These are phyloP conservation scores for Candida sanyaensis DNA, from an alignment of 1,139 yeast species.

Conservation along the genomic window DNA sequence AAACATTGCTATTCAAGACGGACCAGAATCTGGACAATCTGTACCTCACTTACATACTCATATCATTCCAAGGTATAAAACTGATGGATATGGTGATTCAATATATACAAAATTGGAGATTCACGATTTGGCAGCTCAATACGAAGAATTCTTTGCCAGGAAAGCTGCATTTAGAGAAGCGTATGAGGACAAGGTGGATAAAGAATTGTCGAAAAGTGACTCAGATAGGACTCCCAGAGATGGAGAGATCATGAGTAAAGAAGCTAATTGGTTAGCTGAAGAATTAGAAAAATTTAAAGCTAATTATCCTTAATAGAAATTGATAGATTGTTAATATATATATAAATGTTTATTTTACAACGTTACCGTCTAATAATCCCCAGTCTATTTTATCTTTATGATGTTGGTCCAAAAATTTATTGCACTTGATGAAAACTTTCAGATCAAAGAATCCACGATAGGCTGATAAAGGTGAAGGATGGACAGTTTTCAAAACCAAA, in stretches of 20 bases:
- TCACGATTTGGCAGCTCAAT: slow-evolving; percentile 31
- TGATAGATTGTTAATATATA: not conserved
- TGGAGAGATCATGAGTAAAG: slow-evolving; percentile 61
- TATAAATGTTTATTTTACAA: slow-evolving; percentile 16
- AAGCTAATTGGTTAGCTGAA: slow-evolving; percentile 54
- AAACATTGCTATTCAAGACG: slow-evolving; percentile 93
- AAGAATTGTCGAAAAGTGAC: slow-evolving; percentile 30
- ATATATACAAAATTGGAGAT: slow-evolving; percentile 64
- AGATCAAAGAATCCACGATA: slow-evolving; percentile 78
- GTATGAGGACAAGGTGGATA: slow-evolving; percentile 12
- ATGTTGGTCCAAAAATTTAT: slow-evolving; percentile 64
- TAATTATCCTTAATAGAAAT: not conserved
- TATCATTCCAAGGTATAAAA: slow-evolving; percentile 74
- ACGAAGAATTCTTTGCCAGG: slow-evolving; percentile 33
- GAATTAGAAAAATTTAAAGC: slow-evolving; percentile 36
- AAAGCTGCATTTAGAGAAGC: slow-evolving; percentile 20
- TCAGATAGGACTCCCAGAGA: slow-evolving; percentile 55
- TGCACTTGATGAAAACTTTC: slow-evolving; percentile 68
- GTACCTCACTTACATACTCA: slow-evolving; percentile 95
- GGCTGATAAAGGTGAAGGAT: slow-evolving; percentile 95
- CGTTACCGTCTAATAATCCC: slow-evolving; percentile 41
- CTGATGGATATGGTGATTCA: slow-evolving; percentile 60
- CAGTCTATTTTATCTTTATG: slow-evolving; percentile 64
- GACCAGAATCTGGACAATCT: slow-evolving; percentile 93
- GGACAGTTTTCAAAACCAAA: slow-evolving; percentile 70